A percentile compares a stretch with the other conserved stretches of the same genome.
phyloP scores from a whole-genome alignment of 768 basidiomycete species.

The Boletus bicolor region DNA sequence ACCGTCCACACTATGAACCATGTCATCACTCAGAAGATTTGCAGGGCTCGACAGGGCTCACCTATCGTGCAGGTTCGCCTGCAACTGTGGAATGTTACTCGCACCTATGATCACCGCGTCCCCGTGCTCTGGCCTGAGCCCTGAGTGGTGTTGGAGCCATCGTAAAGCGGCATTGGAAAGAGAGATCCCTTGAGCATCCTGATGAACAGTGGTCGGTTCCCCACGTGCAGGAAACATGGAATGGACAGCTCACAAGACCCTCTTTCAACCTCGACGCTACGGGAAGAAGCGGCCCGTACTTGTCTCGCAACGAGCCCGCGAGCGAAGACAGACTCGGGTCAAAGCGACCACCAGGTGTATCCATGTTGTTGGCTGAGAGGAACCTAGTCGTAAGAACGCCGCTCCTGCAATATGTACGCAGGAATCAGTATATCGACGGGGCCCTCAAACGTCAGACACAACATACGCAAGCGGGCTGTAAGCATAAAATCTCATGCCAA shows the following conservation, averaged over 20 bases:
- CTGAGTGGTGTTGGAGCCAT: not conserved
- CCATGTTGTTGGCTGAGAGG: not conserved
- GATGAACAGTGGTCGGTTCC: not conserved
- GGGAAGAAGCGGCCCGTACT: constrained; percentile 3
- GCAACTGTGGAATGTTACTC: not conserved
- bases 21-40: not conserved
- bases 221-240: too few relatives aligned
- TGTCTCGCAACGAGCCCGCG: not conserved
- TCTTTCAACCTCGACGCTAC: constrained; percentile 1
- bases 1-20: not conserved
- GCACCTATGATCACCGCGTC: not conserved
- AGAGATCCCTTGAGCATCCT: not conserved
- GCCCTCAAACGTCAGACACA: too few relatives aligned
- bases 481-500: not conserved
- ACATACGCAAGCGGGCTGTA: not conserved
- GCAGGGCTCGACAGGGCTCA: not conserved
- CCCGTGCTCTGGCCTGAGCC: not conserved
- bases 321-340: not conserved
- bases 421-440: not conserved
- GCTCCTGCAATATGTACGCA: not conserved
- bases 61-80: not conserved
- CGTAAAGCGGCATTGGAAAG: not conserved
- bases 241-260: not conserved
- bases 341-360: not conserved
- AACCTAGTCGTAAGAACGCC: not conserved